Evolutionary conservation across 108 stramenopile genomes (phyloP), one percentile per base, ranked within the genome.

Genomic region (Discostella pseudostelligera): DNA sequence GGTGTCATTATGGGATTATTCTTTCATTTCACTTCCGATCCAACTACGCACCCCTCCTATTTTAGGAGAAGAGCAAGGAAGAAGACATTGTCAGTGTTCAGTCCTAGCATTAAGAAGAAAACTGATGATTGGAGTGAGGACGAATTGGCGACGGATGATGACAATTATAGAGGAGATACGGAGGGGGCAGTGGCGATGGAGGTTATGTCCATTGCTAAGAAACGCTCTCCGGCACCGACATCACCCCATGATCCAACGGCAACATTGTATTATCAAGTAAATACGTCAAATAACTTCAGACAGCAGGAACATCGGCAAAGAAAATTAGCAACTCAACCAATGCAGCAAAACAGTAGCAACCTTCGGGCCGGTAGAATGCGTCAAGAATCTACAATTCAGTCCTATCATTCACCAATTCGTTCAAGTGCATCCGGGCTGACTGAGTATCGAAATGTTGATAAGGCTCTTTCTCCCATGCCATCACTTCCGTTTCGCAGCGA

Each of bases 41-140:
- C 63, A 11, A 37, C 50, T 22, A 50, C 25, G 25, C 14, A 55
- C 47, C 63, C 44, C 44, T 20, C 69, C 57, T 72, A 58, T 57
- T 63, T 72, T 12, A 44, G 59, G 59, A 39, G 47, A 42, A 12
- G 49, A 16, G 57, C 39, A 16, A 74, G 53, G 55, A 67, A 67
- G 54, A 67, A 67, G 35, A 28, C 35, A 39, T 14, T 1, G 3
- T 17, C 35, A 8, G 16, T 39, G 4, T 67, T 50, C 42, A 39
- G 47, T 47, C 53, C 65, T 17, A 66, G 58, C 46, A 56, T 66
- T 66, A 40, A 79, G 39, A 87, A 87, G 67, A 87, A 87, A 59
- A 87, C 83, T 7, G 87, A 87, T 58, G 81, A 83, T 48, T 87
- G 83, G 83, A 83, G 86, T 61, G 86, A 87, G 56, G 86, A 87